Percentiles rank a stretch among this genome's conserved stretches.
Evolutionary conservation across 2,329 filamentous ascomycete genomes (phyloP).

Genomic region (Tolypocladium album): DNA sequence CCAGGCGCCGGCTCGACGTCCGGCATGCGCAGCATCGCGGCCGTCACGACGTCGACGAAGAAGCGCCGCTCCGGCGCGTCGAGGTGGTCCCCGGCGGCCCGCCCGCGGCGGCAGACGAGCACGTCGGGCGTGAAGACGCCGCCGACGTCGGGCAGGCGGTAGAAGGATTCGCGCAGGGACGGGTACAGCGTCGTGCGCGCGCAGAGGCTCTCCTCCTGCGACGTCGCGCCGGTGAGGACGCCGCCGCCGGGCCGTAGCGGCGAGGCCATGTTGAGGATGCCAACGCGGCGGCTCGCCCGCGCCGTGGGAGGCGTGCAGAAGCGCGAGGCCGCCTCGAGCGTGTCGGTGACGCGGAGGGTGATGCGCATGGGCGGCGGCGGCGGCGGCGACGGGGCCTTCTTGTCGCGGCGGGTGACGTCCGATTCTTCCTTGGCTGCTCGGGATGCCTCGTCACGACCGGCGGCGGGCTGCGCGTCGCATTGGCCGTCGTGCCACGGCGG

Average conservation of each 20-base stretch:
- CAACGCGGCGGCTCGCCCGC: constrained; percentile 19
- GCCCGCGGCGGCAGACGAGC: constrained; percentile 8
- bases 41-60: constrained; percentile 47
- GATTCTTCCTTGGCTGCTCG: neutral
- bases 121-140: constrained; percentile 14
- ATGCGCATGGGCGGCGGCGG: constrained; percentile 20
- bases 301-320: neutral
- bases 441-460: too few species aligned
- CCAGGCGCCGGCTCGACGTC: constrained; percentile 24
- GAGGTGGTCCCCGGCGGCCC: neutral
- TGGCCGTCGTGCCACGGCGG: neutral
- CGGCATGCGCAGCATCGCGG: constrained; percentile 48
- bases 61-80: constrained; percentile 37
- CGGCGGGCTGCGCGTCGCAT: neutral
- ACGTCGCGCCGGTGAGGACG: constrained; percentile 46
- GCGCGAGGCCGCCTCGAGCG: constrained; percentile 35
- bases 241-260: constrained; percentile 51
- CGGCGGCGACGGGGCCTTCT: neutral
- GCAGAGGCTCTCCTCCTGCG: constrained; percentile 53
- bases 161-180: constrained; percentile 39
- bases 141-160: constrained; percentile 47
- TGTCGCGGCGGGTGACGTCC: neutral
- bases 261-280: constrained; percentile 54
- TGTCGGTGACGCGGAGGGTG: constrained; percentile 37
- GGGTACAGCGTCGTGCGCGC: constrained; percentile 14